phyloP scores from a whole-genome alignment of 495 filamentous ascomycete species.

The Staphylotrichum longicolle region DNA sequence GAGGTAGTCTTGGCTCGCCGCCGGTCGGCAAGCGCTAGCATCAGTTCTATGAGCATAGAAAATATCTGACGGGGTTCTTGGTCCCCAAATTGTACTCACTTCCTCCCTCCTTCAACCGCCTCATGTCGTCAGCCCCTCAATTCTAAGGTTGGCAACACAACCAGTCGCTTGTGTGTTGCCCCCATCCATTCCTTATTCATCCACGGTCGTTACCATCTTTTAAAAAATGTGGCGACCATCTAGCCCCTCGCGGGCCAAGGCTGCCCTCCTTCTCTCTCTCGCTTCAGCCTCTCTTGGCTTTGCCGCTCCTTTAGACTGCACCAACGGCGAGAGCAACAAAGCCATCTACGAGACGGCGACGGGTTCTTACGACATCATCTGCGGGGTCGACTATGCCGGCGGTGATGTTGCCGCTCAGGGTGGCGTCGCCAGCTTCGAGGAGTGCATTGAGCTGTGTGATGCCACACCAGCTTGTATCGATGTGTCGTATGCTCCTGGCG shows the following conservation, averaged over 20 bases:
- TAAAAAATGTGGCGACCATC: neutral
- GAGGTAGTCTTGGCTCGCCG: neutral
- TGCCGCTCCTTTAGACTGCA: neutral
- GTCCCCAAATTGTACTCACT: neutral
- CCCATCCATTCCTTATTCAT: neutral
- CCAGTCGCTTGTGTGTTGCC: neutral
- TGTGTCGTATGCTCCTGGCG: conserved; percentile 1
- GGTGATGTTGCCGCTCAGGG: neutral
- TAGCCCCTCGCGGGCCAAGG: conserved; percentile 3
- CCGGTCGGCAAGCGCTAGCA: neutral
- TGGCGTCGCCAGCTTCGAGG: conserved; percentile 7
- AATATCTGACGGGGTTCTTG: neutral
- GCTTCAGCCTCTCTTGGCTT: neutral
- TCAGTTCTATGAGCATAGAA: neutral
- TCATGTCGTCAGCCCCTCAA: neutral
- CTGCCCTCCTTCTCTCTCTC: conserved; percentile 1
- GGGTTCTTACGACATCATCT: neutral
- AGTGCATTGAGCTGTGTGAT: conserved; percentile 2
- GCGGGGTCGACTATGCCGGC: conserved; percentile 1
- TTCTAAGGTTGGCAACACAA: neutral
- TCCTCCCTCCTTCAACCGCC: neutral
- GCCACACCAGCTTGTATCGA: neutral
- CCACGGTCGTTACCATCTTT: neutral
- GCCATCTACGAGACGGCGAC: neutral
- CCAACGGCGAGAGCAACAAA: neutral